Base-by-base conservation (phyloP, 345 rosid genomes). In the Ceriops decandra region DNA sequence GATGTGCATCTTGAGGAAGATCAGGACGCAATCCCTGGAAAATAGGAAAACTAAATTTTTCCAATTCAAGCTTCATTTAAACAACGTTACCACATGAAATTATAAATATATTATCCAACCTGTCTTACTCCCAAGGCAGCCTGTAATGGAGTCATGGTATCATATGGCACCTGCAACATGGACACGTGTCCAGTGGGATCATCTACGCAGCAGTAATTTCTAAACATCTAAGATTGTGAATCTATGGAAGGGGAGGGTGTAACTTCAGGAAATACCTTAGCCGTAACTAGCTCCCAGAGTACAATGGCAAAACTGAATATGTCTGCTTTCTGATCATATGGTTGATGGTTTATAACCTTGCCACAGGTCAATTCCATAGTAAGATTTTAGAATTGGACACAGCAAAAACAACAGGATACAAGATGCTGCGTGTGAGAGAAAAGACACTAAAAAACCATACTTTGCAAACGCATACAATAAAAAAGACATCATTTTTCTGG, bases 81-180 rank as follows among this genome's bases (percentile, higher is more conserved):
- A 9, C 30, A 3, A 24, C 2, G 4, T 56, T 4, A 36, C 13
- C 27, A 33, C 7, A 52, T 10, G 13, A 27, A 32, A 9, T 16
- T 26, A 36, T 49, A 35, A 5, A 20, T 54, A 47, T 56, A 59
- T 3, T 15, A 32, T 42, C 30, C 74, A 57, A 85, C 96, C 92
- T 84, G 87, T 80, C 90, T 79, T 54, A 89, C 96, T 77, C 90
- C 96, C 72, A 89, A 63, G 22, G 96, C 96, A 68, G 90, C 96
- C 73, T 89, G 96, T 54, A 89, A 68, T 20, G 96, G 96, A 60
- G 88, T 85, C 92, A 84, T 75, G 71, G 71, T 70, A 56, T 81
- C 83, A 73, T 89, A 89, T 22, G 92, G 92, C 63, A 89, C 82
- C 96, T 89, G 74, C 59, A 70, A 35, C 5, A 61, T 24, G 75